Evolutionary conservation across 371 early-diverging fungal species (phyloP).

Genomic region (Apophysomyces elegans): DNA sequence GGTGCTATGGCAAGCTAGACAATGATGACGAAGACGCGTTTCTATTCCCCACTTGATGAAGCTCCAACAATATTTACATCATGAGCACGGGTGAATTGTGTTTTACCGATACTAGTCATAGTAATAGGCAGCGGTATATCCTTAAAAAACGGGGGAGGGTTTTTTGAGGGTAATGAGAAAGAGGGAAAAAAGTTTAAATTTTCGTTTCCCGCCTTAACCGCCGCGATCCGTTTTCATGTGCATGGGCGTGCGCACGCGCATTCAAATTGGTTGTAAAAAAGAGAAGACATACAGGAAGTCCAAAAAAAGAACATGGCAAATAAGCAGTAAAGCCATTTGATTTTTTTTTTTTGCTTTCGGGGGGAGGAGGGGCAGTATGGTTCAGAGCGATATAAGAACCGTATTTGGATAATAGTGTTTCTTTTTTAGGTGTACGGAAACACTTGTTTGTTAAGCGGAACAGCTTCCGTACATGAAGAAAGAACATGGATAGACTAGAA

Average conservation of each 20-base stretch:
- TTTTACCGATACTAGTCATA: no score
- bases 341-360: no score
- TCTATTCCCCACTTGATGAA: no score
- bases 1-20: background rate
- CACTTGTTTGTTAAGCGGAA: background rate
- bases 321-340: background rate
- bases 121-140: no score
- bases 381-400: background rate
- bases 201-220: slow-evolving; percentile 1
- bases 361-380: no score
- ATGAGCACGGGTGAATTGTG: no score
- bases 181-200: background rate
- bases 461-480: background rate
- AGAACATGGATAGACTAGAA: background rate
- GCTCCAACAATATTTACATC: no score
- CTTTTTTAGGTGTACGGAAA: background rate
- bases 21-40: no score
- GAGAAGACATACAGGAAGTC: background rate
- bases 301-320: background rate
- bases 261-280: background rate
- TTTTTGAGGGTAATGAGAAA: background rate
- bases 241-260: background rate
- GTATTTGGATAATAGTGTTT: background rate
- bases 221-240: background rate
- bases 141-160: no score